These are phyloP conservation scores for Aspergillus novoparasiticus DNA, from an alignment of 2,329 filamentous ascomycete genomes.

Conservation along the genomic window DNA sequence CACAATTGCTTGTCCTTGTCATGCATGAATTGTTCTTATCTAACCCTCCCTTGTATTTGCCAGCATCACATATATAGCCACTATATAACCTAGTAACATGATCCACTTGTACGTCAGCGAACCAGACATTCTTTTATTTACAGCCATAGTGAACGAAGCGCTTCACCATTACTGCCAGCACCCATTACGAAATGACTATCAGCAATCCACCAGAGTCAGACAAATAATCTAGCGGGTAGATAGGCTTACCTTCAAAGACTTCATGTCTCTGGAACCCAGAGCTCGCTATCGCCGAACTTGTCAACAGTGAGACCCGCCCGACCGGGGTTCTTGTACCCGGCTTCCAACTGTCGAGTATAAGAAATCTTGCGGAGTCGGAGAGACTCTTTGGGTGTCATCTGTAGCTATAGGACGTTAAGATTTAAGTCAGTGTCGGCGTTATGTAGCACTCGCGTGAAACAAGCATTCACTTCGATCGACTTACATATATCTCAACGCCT, in stretches of 20 bases:
- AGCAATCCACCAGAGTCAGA: too few relatives aligned
- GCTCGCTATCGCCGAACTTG: background rate
- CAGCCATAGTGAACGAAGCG: fast-evolving
- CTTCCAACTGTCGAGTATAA: background rate
- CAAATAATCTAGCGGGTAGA: too few relatives aligned
- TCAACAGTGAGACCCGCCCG: background rate
- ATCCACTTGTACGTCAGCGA: background rate
- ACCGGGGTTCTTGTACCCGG: background rate
- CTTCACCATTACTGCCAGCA: background rate
- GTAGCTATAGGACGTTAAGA: background rate
- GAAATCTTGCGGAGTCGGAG: background rate
- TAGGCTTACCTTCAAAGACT: fast-evolving
- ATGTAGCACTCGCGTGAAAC: too few relatives aligned
- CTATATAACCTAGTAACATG: background rate
- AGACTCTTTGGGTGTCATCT: background rate
- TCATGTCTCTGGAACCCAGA: background rate
- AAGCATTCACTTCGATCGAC: background rate
- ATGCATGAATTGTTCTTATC: background rate
- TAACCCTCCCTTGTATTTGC: background rate
- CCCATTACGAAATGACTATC: too few relatives aligned
- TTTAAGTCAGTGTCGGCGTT: too few relatives aligned
- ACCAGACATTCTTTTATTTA: background rate
- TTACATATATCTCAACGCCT: background rate
- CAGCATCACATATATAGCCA: background rate
- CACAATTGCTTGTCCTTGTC: background rate